Evolutionary conservation across 306 rosid species (phyloP).

Genomic region (Lithocarpus polystachyus): DNA sequence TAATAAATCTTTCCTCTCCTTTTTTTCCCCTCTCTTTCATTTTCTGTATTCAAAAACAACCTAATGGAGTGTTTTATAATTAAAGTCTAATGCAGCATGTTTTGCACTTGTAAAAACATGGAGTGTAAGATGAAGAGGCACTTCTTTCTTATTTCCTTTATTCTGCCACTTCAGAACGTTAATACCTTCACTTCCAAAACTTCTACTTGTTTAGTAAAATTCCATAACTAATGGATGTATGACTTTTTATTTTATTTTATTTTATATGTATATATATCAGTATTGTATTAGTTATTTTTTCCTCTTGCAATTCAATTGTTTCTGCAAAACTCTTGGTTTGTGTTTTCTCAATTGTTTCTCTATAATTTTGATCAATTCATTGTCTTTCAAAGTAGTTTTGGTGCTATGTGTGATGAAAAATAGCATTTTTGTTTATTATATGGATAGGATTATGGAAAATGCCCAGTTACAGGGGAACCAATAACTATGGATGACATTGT

Average conservation of each 20-base stretch:
- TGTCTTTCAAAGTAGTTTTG: constrained; percentile 12
- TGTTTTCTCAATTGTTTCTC: not conserved
- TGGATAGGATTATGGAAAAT: constrained; percentile 87
- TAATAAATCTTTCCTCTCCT: not conserved
- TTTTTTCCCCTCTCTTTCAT: not conserved
- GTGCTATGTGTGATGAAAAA: not conserved
- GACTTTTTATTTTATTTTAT: not conserved
- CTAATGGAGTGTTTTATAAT: not conserved
- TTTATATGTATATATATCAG: not conserved
- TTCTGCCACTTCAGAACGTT: not conserved
- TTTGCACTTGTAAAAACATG: not conserved
- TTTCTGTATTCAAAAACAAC: not conserved
- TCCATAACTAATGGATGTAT: not conserved
- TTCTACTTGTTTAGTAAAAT: not conserved
- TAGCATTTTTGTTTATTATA: constrained; percentile 12
- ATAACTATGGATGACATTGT: constrained; percentile 76
- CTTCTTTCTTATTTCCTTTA: not conserved
- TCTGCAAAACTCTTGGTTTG: not conserved
- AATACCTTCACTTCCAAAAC: not conserved
- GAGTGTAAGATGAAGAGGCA: not conserved
- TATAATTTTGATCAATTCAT: not conserved
- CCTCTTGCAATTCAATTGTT: not conserved
- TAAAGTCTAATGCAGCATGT: not conserved
- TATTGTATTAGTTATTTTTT: not conserved
- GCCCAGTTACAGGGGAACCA: constrained; percentile 88